These are phyloP conservation scores for Mycena capillaripes DNA, from an alignment of 768 basidiomycete species.

Conservation along the genomic window DNA sequence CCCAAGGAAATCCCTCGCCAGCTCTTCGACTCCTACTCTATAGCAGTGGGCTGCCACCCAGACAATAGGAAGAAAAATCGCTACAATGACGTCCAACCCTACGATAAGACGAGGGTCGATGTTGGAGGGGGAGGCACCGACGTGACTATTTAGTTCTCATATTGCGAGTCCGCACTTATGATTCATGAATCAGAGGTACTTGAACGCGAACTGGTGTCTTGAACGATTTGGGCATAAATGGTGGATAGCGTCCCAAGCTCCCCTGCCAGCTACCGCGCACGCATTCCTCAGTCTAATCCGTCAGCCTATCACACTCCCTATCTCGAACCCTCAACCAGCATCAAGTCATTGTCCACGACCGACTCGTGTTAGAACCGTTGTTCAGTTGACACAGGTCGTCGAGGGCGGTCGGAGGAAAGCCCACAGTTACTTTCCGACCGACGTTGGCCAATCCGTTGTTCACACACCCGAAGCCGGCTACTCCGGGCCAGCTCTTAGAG, in stretches of 20 bases:
- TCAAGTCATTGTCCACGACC: conserved; percentile 35
- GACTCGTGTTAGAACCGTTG: conserved; percentile 77
- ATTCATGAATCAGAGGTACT: conserved; percentile 59
- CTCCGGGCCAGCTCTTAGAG: conserved; percentile 61
- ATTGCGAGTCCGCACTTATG: not conserved
- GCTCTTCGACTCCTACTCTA: conserved; percentile 65
- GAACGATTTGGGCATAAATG: conserved; percentile 79
- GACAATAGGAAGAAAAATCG: conserved; percentile 70
- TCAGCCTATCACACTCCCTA: conserved; percentile 58
- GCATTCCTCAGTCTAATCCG: conserved; percentile 81
- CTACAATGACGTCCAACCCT: conserved; percentile 81
- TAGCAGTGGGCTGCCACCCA: conserved; percentile 61
- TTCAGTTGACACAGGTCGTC: conserved; percentile 84
- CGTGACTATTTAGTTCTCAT: not conserved
- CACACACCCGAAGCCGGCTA: conserved; percentile 61
- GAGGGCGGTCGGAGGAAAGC: conserved; percentile 83
- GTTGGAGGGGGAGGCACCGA: conserved; percentile 43
- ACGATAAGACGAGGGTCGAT: conserved; percentile 85
- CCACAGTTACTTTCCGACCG: conserved; percentile 79
- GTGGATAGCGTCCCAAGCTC: conserved; percentile 92
- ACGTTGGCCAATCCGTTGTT: conserved; percentile 66
- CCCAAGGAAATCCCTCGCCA: conserved; percentile 36
- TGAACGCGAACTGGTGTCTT: conserved; percentile 91
- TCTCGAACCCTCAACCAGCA: conserved; percentile 26
- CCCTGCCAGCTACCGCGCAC: conserved; percentile 77